Evolutionary conservation across 1,284 basidiomycete species (phyloP), one percentile per base, ranked within the genome.

Genomic region (Cutaneotrichosporon sp.): DNA sequence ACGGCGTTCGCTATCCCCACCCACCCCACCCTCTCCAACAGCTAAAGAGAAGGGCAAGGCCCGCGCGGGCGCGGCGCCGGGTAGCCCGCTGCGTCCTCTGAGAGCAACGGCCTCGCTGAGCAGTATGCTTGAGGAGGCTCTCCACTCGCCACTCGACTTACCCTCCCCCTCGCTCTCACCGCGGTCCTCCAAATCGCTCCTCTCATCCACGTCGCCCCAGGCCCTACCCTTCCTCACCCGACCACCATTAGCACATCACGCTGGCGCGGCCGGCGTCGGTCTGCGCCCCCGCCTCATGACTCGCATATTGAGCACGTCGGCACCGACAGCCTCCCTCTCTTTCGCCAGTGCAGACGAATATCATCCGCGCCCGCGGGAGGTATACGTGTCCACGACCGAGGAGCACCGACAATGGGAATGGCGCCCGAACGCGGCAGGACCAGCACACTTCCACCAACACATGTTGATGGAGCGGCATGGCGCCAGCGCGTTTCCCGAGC

Each of bases 401-500:
- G 55, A 56, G 34, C 42, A 42, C 22, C 46, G 22, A 31, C 53
- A 56, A 7, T 61, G 53, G 52, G 21, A 53, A 42, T 40, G 52
- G 21, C 42, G 60, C 11, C 32, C 52, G 16, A 52, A 52, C 18
- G 18, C 31, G 38, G 42, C 36, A 0, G 36, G 55, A 4, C 36
- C 38, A 5, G 21, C 55, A 8, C 55, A 56, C 26, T 40, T 53
- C 31, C 51, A 47, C 49, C 38, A 52, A n/a, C 38, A 58, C 36
- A 62, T 36, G 56, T 31, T 53, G 30, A 53, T 53, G 51, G 51
- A 53, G 49, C 42, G 61, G 21, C 56, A 51, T 46, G 56, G 34
- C 34, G 53, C 38, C 40, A 55, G 71, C 21, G 65, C 69, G 32
- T 78, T 75, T 58, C 78, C 78, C 1, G 78, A 79, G 55, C 67